Evolutionary conservation across 2,329 filamentous ascomycete species (phyloP), one percentile per base, ranked within the genome.

Genomic region (Cercospora zeina): DNA sequence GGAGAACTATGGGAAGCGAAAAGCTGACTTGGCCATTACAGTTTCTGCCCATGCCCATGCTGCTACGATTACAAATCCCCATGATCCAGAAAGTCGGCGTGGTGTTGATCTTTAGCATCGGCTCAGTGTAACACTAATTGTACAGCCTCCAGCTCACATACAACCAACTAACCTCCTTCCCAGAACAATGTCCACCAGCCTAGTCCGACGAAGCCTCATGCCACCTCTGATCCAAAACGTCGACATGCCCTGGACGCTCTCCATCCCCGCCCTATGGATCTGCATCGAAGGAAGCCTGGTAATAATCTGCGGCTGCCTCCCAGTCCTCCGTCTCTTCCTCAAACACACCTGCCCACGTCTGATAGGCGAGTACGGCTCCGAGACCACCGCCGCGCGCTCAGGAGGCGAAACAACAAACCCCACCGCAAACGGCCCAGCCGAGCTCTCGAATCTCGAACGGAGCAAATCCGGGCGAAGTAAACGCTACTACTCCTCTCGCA

Each of bases 221-320:
- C 65, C 65, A 13, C 62, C 65, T 3, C 54, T 67, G 39, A 27
- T 67, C 34, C 55, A 19, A 3, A 54, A 39, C 13, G 24, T 45
- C n/a, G 65, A 65, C 42, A 56, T 54, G 36, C 51, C 65, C 3
- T 64, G 60, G 60, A 58, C 60, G 4, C 56, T 67, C 24, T 50
- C 59, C 10, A 63, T 62, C 2, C 65, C 62, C 2, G 58, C 62
- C 7, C 63, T 50, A 5, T 67, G 62, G 62, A 67, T 67, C 33
- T 65, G 62, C 49, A 61, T 67, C 45, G 65, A 67, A 45, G 65
- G 53, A n/a, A 65, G 61, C 50, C 60, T 67, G 30, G 61, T 67
- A 27, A 58, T 65, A 16, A 65, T 67, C 42, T 67, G 65, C 33
- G 62, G 62, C 16, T 67, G 59, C 24, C 49, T 67, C 1, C 65